phyloP scores from a whole-genome alignment of 495 filamentous ascomycete genomes.

The Hypoxylon trugodes region DNA sequence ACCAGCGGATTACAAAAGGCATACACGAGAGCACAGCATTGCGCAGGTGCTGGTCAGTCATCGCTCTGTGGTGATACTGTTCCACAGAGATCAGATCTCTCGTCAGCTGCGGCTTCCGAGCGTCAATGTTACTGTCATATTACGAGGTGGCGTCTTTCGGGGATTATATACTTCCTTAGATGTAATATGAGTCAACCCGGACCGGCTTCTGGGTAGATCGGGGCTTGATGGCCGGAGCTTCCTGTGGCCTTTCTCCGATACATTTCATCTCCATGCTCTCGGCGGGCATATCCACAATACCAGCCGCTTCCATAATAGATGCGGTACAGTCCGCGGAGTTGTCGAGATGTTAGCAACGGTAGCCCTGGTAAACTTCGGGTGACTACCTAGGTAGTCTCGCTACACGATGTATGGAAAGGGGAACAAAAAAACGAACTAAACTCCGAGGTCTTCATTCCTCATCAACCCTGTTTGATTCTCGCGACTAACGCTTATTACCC shows the following conservation, averaged over 20 bases:
- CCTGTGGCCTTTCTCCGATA: not conserved
- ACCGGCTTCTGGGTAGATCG: not conserved
- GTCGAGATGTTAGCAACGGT: not conserved
- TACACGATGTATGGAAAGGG: conserved; percentile 16
- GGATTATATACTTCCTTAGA: not conserved
- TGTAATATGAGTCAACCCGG: not conserved
- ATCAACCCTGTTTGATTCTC: not conserved
- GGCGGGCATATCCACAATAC: too few relatives aligned
- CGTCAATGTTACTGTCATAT: conserved; percentile 6
- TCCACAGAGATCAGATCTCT: conserved; percentile 17
- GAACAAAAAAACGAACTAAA: too few relatives aligned
- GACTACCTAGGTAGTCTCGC: not conserved
- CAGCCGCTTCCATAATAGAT: not conserved
- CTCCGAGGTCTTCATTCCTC: conserved; percentile 9
- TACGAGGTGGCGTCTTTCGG: not conserved
- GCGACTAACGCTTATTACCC: conserved; percentile 4
- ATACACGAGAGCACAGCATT: not conserved
- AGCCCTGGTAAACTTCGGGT: not conserved
- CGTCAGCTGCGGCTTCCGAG: not conserved
- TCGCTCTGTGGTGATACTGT: conserved; percentile 3
- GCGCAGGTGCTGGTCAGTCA: not conserved
- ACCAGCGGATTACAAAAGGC: not conserved
- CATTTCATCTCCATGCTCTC: too few relatives aligned
- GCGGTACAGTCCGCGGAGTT: conserved; percentile 1
- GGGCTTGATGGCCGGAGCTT: not conserved